Conservation (phyloP, 2,329 filamentous ascomycete genomes). For the Purpureocillium lavendulum region DNA sequence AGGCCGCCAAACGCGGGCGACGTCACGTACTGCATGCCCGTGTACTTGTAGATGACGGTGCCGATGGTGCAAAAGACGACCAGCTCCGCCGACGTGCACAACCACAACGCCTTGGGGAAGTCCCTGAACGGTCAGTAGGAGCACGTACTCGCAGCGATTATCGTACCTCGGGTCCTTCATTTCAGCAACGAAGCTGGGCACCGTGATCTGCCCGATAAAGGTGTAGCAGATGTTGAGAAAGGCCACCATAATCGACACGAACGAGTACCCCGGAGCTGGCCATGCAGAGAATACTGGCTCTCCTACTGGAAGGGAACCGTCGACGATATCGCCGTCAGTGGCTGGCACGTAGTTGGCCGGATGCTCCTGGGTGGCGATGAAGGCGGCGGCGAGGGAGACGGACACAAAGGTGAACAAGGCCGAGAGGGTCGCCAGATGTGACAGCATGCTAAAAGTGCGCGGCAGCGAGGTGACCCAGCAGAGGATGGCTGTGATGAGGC, state of each 20-base stretch:
- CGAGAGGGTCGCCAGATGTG: conserved; percentile 69
- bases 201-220: conserved; percentile 90
- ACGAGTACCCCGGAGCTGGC: too few species aligned
- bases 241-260: conserved; percentile 74
- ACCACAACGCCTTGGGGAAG: conserved; percentile 89
- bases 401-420: conserved; percentile 87
- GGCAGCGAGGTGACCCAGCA: conserved; percentile 76
- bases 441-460: conserved; percentile 73
- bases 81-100: conserved; percentile 80
- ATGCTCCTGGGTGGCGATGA: conserved; percentile 66
- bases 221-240: conserved; percentile 96
- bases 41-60: conserved; percentile 74
- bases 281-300: too few species aligned
- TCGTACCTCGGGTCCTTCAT: conserved; percentile 63
- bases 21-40: conserved; percentile 82
- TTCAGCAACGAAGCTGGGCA: conserved; percentile 91
- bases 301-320: conserved; percentile 55
- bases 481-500: conserved; percentile 63
- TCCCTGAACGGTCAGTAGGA: conserved; percentile 48
- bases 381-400: conserved; percentile 74
- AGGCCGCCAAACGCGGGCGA: conserved; percentile 82
- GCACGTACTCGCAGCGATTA: too few species aligned
- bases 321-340: conserved; percentile 53
- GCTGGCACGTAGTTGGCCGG: conserved; percentile 56
- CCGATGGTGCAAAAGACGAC: conserved; percentile 81